Evolutionary conservation across 1,284 basidiomycete genomes (phyloP).

Genomic region (Ceratobasidium sp.): DNA sequence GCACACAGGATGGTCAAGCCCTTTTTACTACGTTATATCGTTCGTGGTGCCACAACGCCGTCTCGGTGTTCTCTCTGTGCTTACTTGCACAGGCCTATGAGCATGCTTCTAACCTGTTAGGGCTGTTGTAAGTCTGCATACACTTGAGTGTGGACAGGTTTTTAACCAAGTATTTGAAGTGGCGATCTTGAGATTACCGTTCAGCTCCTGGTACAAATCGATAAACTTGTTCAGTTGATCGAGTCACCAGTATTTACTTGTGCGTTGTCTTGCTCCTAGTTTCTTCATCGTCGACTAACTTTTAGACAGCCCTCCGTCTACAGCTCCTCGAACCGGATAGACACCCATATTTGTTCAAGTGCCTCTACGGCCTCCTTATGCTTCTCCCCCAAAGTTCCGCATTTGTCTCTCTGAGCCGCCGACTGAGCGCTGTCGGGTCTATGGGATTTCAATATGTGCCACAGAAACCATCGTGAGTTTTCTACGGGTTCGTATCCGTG

Average conservation of each 20-base stretch:
- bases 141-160: slow-evolving; percentile 18
- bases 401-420: slow-evolving; percentile 93
- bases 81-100: slow-evolving; percentile 98
- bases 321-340: slow-evolving; percentile 97
- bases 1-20: slow-evolving; percentile 85
- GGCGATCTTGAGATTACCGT: slow-evolving; percentile 98
- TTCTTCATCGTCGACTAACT: neutral
- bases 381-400: slow-evolving; percentile 96
- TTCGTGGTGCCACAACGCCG: slow-evolving; percentile 99
- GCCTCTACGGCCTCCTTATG: slow-evolving; percentile 97
- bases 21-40: slow-evolving; percentile 93
- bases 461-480: slow-evolving; percentile 61
- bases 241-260: slow-evolving; percentile 99
- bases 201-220: slow-evolving; percentile 93
- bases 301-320: slow-evolving; percentile 83
- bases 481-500: slow-evolving; percentile 49
- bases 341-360: slow-evolving; percentile 97
- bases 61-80: slow-evolving; percentile 95
- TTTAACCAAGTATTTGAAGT: slow-evolving; percentile 58
- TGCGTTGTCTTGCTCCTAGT: slow-evolving; percentile 56
- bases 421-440: slow-evolving; percentile 94
- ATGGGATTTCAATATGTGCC: slow-evolving; percentile 88
- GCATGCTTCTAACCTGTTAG: slow-evolving; percentile 96
- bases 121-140: slow-evolving; percentile 81
- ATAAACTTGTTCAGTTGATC: slow-evolving; percentile 97